Percentiles rank a stretch among this genome's conserved stretches.
These are phyloP conservation scores for Pythium periplocum DNA, from an alignment of 352 stramenopile genomes.

Conservation along the genomic window DNA sequence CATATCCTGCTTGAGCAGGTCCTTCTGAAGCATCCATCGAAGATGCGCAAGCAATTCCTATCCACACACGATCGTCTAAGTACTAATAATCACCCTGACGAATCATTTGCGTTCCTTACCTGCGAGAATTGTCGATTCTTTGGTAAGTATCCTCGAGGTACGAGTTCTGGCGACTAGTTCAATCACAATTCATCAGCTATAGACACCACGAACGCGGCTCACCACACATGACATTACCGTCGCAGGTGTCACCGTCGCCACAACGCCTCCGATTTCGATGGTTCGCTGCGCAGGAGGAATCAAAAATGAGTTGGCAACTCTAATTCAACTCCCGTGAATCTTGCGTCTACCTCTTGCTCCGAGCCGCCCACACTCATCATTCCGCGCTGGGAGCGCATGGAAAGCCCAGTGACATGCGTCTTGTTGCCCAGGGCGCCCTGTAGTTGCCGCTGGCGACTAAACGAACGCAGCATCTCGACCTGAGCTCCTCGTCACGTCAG, in stretches of 20 bases:
- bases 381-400: no score
- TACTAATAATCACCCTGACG: background rate
- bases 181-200: background rate
- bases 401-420: no score
- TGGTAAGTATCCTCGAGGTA: slow-evolving; percentile 56
- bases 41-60: slow-evolving; percentile 71
- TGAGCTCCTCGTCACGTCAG: no score
- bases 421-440: no score
- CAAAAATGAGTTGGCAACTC: no score
- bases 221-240: slow-evolving; percentile 15
- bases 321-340: no score
- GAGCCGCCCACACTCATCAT: no score
- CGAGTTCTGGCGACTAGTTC: slow-evolving; percentile 36
- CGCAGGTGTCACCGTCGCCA: slow-evolving; percentile 24
- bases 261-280: slow-evolving; percentile 60
- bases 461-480: no score
- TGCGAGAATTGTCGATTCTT: slow-evolving; percentile 38
- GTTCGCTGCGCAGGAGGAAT: slow-evolving; percentile 11
- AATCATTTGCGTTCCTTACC: slow-evolving; percentile 8
- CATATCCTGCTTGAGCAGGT: slow-evolving; percentile 80
- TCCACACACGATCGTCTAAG: background rate
- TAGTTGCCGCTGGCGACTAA: no score
- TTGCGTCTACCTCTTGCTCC: no score
- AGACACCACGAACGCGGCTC: no score
- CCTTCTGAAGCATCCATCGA: slow-evolving; percentile 86